Conservation (phyloP, 306 rosid genomes). For the Gleditsia sinensis region DNA sequence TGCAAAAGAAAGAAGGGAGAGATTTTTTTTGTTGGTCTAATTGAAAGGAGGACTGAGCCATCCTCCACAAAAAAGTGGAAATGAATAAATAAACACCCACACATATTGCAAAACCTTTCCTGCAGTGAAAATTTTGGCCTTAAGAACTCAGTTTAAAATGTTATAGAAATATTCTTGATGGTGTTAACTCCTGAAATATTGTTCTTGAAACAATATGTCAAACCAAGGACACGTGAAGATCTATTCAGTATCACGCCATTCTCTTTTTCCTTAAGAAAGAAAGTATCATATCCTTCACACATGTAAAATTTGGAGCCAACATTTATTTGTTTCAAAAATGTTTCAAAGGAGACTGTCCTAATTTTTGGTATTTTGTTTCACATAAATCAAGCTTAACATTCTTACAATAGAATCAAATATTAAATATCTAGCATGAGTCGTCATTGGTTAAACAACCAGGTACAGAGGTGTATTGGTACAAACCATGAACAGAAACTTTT, state of each 20-base stretch:
- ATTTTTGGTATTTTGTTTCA: slow-evolving; percentile 12
- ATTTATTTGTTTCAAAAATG: neutral
- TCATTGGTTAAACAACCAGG: neutral
- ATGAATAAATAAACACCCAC: too few species aligned
- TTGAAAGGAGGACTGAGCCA: neutral
- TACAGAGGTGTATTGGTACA: neutral
- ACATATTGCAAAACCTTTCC: too few species aligned
- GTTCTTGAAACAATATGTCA: neutral
- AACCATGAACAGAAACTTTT: slow-evolving; percentile 81
- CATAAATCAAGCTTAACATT: slow-evolving; percentile 36
- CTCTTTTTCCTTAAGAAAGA: slow-evolving; percentile 10
- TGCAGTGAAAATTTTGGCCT: neutral
- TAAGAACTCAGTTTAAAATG: too few species aligned
- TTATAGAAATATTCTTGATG: neutral
- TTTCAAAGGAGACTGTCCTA: slow-evolving; percentile 3
- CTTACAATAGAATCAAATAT: slow-evolving; percentile 38
- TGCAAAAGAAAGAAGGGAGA: neutral
- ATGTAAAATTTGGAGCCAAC: slow-evolving; percentile 25
- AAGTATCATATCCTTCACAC: neutral
- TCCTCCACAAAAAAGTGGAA: neutral
- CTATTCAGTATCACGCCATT: neutral
- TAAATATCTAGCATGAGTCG: neutral
- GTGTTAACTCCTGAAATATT: neutral
- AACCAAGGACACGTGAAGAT: neutral
- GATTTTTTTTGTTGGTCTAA: neutral